Conservation (phyloP, 73 alveolate genomes). For the Paramecium sonneborni region DNA sequence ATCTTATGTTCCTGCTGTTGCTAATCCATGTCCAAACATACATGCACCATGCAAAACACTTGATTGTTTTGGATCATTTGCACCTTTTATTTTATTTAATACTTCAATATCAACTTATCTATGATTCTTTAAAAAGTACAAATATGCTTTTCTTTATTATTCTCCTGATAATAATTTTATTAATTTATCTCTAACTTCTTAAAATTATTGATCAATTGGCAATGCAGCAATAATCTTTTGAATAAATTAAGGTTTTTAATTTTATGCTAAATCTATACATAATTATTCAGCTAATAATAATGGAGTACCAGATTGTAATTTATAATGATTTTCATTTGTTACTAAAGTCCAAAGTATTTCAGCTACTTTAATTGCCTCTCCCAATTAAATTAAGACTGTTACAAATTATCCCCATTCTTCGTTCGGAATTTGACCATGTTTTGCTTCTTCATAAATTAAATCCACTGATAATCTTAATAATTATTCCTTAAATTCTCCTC, state of each 20-base stretch:
- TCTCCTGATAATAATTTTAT: constrained; percentile 72
- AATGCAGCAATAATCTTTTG: constrained; percentile 68
- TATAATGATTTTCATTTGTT: not conserved
- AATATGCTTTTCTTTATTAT: constrained; percentile 73
- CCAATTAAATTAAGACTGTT: constrained; percentile 4
- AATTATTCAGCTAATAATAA: not conserved
- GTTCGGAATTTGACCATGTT: constrained; percentile 18
- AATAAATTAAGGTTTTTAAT: constrained; percentile 86
- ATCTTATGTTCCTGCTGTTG: constrained; percentile 77
- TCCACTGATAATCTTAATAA: not conserved
- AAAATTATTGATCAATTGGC: constrained; percentile 56
- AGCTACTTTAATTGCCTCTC: constrained; percentile 16
- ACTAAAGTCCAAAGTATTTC: constrained; percentile 9
- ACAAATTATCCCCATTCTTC: constrained; percentile 50
- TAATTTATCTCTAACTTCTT: constrained; percentile 57
- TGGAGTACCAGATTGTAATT: not conserved
- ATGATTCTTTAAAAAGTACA: constrained; percentile 81
- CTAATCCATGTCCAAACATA: constrained; percentile 75
- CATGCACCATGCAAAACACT: constrained; percentile 78
- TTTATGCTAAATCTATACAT: constrained; percentile 82
- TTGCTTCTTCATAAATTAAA: not conserved
- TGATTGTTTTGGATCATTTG: constrained; percentile 69
- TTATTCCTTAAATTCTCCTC: constrained; percentile 6
- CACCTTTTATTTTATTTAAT: constrained; percentile 70
- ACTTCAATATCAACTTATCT: constrained; percentile 80